Base-by-base conservation (phyloP, 176 grass and related monocot species). In the Cenchrus fungigraminus region DNA sequence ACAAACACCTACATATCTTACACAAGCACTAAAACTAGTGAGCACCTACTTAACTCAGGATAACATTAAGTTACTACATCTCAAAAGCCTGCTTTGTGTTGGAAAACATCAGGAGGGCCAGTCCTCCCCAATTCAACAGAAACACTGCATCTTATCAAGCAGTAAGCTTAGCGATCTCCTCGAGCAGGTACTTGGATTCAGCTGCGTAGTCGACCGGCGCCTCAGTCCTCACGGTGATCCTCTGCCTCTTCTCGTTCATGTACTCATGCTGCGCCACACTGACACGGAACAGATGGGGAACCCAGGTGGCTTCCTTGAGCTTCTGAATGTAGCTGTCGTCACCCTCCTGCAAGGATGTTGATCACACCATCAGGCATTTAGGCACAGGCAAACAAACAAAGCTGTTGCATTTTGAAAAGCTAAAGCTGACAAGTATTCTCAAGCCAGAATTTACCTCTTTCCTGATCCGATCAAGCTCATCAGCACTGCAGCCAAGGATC, bases 401-500 rank as follows among this genome's bases (percentile, higher is more conserved):
- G 61, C 1, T 68, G 44, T 34, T 71, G 64, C 56, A 65, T 46
- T 60, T 32, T 9, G 6, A 75, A 54, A 82, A 82, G 64, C 63
- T 2, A 46, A 31, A 20, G 45, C 3, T 49, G 69, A 28, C 45
- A 72, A 68, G 14, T 16, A 1, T 64, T 50, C 4, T 8, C 13
- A 14, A 7, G 13, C 50, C 14, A 40, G 3, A 37, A 79, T 12
- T 53, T 86, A 98, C 97, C 86, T 98, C 97, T 77, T 85, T 90
- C 81, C 63, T 95, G 56, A 98, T 89, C 53, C 88, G 88, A 65
- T 98, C 90, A 79, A 98, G 97, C 66, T 99, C 90, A 56, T 96
- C 97, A 3, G 97, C 97, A 6, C 86, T 94, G 86, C 91, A 99
- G 40, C 97, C 93, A 28, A 99, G 83, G 15, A 99, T 99, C 72